Conservation (phyloP, 1,139 yeast species). For the Candida sojae region DNA sequence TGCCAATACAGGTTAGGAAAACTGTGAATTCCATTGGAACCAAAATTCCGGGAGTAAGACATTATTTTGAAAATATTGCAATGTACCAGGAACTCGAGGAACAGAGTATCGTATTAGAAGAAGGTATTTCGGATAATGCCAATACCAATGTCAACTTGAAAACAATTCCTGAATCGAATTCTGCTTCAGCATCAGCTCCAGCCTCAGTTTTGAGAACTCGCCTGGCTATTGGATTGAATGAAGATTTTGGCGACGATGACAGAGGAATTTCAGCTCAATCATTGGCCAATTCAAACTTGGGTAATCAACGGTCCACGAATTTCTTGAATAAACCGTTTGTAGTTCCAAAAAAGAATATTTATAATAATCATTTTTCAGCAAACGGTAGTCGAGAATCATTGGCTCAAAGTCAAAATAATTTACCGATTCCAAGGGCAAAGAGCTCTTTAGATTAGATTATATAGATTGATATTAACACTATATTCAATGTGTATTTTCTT, state of each 20-base stretch:
- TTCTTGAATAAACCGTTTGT: slow-evolving; percentile 40
- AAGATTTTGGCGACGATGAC: slow-evolving; percentile 17
- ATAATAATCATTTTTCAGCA: slow-evolving; percentile 19
- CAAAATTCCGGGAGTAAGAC: slow-evolving; percentile 21
- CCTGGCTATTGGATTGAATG: slow-evolving; percentile 38
- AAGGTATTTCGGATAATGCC: slow-evolving; percentile 23
- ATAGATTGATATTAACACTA: no score
- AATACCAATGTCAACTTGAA: slow-evolving; percentile 1
- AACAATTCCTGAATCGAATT: background rate
- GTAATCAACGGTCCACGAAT: slow-evolving; percentile 18
- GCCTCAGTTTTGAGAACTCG: slow-evolving; percentile 39
- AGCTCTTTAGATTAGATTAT: slow-evolving; percentile 11
- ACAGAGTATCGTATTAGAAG: slow-evolving; percentile 30
- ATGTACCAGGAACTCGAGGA: slow-evolving; percentile 12
- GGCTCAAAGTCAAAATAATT: slow-evolving; percentile 23
- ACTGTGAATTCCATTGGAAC: slow-evolving; percentile 13
- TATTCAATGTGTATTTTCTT: no score
- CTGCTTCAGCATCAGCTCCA: slow-evolving; percentile 13
- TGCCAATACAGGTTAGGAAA: slow-evolving; percentile 19
- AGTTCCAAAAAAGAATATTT: slow-evolving; percentile 26
- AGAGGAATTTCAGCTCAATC: slow-evolving; percentile 10
- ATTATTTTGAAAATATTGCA: slow-evolving; percentile 6
- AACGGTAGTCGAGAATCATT: slow-evolving; percentile 34
- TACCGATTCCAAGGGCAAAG: slow-evolving; percentile 18
- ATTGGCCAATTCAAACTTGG: slow-evolving; percentile 2